These are phyloP conservation scores for Volutella citrinella DNA, from an alignment of 2,329 filamentous ascomycete genomes.

Conservation along the genomic window DNA sequence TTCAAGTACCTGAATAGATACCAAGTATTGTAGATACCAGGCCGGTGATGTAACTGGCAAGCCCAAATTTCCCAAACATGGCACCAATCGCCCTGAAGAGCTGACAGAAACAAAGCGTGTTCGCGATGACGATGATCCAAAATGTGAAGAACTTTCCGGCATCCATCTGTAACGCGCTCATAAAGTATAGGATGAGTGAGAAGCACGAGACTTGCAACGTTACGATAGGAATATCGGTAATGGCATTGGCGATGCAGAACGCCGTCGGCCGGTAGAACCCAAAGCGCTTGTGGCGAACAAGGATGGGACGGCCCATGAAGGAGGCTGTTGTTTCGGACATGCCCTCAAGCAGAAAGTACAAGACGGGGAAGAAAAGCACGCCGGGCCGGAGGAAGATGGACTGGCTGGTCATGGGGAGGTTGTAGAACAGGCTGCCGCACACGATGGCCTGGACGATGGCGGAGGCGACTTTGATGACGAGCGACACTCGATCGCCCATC, in stretches of 20 bases:
- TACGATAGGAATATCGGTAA: conserved; percentile 43
- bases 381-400: conserved; percentile 52
- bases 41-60: conserved; percentile 24
- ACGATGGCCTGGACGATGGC: conserved; percentile 65
- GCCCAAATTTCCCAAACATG: conserved; percentile 48
- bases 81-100: conserved; percentile 66
- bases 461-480: conserved; percentile 45
- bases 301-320: conserved; percentile 28
- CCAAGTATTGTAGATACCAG: conserved; percentile 26
- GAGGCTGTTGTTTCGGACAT: conserved; percentile 31
- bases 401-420: conserved; percentile 49
- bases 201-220: conserved; percentile 53
- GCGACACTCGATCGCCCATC: conserved; percentile 29
- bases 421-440: conserved; percentile 64
- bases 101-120: conserved; percentile 59
- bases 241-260: conserved; percentile 36
- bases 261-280: conserved; percentile 31
- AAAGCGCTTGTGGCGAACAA: conserved; percentile 30
- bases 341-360: conserved; percentile 44
- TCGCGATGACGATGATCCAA: conserved; percentile 57
- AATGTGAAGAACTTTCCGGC: conserved; percentile 57
- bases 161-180: conserved; percentile 26
- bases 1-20: conserved; percentile 29
- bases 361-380: conserved; percentile 31
- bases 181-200: conserved; percentile 35